Evolutionary conservation across 768 basidiomycete species (phyloP).

Genomic region (Mycena amicta): DNA sequence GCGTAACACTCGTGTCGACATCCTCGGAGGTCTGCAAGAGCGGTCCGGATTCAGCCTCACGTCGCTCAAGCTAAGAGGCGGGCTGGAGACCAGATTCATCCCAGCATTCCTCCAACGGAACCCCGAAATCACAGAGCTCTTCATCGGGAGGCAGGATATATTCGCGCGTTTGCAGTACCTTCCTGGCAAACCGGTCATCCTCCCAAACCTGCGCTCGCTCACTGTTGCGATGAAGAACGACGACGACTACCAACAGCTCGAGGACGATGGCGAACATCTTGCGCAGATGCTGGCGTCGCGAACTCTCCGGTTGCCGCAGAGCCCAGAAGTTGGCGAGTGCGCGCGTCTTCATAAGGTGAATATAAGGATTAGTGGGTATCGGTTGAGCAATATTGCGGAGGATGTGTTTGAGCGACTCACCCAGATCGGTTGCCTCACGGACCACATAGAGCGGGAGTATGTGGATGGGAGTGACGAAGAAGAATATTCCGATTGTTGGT

Average conservation of each 20-base stretch:
- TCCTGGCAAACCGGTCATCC: background rate
- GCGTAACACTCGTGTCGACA: background rate
- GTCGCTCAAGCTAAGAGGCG: background rate
- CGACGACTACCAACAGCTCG: background rate
- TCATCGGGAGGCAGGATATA: background rate
- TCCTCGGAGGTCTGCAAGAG: background rate
- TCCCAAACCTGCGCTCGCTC: background rate
- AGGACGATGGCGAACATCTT: background rate
- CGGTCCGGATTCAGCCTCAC: background rate
- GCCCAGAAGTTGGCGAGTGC: too few relatives aligned
- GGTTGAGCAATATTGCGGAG: too few relatives aligned
- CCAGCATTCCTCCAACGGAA: background rate
- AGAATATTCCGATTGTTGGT: too few relatives aligned
- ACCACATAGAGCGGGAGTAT: too few relatives aligned
- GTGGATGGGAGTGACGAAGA: too few relatives aligned
- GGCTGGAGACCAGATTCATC: background rate
- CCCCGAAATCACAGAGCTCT: background rate
- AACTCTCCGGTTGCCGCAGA: too few relatives aligned
- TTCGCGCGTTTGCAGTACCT: background rate
- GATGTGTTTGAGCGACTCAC: too few relatives aligned
- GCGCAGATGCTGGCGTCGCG: background rate
- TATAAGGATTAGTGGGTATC: too few relatives aligned
- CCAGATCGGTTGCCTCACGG: too few relatives aligned
- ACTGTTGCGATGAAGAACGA: background rate
- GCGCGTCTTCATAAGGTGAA: too few relatives aligned